Base-by-base conservation (phyloP, 345 rosid species). In the Rhizophora mangle region DNA sequence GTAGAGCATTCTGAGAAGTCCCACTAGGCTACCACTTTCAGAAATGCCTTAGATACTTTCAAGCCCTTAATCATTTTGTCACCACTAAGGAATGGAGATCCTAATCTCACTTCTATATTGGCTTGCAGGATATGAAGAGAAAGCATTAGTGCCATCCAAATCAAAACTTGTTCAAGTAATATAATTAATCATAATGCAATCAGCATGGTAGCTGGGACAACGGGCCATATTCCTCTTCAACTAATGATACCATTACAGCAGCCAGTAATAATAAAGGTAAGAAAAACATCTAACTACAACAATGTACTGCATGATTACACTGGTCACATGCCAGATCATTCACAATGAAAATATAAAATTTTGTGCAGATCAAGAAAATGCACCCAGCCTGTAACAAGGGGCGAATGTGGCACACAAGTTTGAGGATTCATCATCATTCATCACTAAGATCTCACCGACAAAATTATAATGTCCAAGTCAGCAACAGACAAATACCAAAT, bases 141-240 rank as follows among this genome's bases (percentile, higher is more conserved):
- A 30, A 65, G 63, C 22, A 49, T 20, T 43, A 46, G 68, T 72
- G 21, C 60, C 24, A 69, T 29, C 76, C 31, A 46, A 39, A 60
- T 63, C 60, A 60, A 46, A n/a, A 39, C 34, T 63, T 67, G 69
- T 61, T 6, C n/a, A 52, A 64, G 34, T 69, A 55, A 47, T 62
- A 39, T 39, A 39, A 39, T 39, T 39, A 8, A 39, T n/a, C 4
- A 30, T 29, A 61, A 26, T 32, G 65, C 1, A 27, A 69, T 39
- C 55, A 75, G 36, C 31, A 65, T 55, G 20, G 19, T 62, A 13
- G 75, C 74, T 69, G 72, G 79, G 78, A 70, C 81, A 76, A 78
- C 79, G 29, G 24, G 60, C 69, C 67, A 78, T 63, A 62, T 68
- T 69, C 63, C 60, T 37, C 61, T 19, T n/a, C 53, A 36, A 62